Base-by-base conservation (phyloP, 345 rosid species). In the Triadica sebifera region DNA sequence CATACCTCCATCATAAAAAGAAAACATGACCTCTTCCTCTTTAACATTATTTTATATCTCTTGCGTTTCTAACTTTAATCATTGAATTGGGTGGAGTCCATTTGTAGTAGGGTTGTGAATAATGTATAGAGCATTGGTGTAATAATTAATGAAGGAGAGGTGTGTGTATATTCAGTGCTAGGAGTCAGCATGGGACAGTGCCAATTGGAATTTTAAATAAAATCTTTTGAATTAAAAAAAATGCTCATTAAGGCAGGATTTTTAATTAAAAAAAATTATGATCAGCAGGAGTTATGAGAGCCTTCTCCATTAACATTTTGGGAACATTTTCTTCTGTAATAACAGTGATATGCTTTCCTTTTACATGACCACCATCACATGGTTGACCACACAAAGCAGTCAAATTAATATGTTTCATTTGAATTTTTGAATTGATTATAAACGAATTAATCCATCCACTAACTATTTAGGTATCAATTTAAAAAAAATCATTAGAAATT, bases 1-100 rank as follows among this genome's bases (percentile, higher is more conserved):
- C 59, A 55, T 19, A 55, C 59, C 25, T 19, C 17, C 53, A 50
- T 50, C 64, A 3, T 19, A 39, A n/a, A 64, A 64, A 41, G 25
- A 64, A 64, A 13, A 43, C 37, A 58, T 58, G 17, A 15, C 8
- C 63, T 25, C 39, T 61, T 34, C 10, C 10, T 17, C 13, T 9
- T 50, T 39, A 49, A 50, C 50, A 25, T 50, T 16, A 50, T 29
- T 38, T 55, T 39, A 29, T 6, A 12, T 47, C 20, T 39, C 34
- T 29, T 29, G 2, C 2, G 38, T 58, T 11, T 16, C 24, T 37
- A 11, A 34, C 58, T 67, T 19, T 58, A 75, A 67, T 59, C 25
- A 75, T 75, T 47, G 46, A 46, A 75, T 67, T 67, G 3, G 68
- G 67, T 75, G 78, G 72, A 46, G 5, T 20, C 49, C 68, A 61